Evolutionary conservation across 768 basidiomycete species (phyloP).

Genomic region (Leccinum rimulosum): DNA sequence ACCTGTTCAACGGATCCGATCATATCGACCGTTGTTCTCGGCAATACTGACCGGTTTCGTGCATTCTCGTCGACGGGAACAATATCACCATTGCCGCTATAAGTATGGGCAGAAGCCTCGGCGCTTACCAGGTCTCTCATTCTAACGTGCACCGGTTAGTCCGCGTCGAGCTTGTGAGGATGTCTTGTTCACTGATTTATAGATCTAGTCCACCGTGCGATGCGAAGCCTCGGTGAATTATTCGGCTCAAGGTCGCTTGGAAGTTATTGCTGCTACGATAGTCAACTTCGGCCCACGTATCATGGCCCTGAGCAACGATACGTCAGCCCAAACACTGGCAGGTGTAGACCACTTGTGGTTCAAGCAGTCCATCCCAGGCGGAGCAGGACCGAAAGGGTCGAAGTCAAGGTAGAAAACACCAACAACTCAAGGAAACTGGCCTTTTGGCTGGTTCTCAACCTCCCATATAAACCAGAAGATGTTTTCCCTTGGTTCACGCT

Average conservation of each 20-base stretch:
- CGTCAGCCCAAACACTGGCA: constrained; percentile 23
- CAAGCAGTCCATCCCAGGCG: constrained; percentile 20
- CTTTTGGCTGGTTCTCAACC: constrained; percentile 14
- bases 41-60: neutral
- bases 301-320: constrained; percentile 21
- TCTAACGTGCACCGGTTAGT: constrained; percentile 7
- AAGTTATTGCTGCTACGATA: constrained; percentile 11
- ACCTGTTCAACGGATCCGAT: no score
- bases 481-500: constrained; percentile 11
- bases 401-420: neutral
- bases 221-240: neutral
- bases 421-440: constrained; percentile 13
- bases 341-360: constrained; percentile 21
- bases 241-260: neutral
- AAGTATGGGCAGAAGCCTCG: neutral
- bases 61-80: neutral
- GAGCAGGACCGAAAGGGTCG: neutral
- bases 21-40: neutral
- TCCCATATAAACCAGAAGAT: neutral
- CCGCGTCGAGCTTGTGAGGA: neutral
- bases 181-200: neutral
- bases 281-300: constrained; percentile 14
- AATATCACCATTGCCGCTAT: neutral
- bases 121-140: neutral
- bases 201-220: neutral